phyloP scores from a whole-genome alignment of 1,284 basidiomycete genomes.

The Butyriboletus appendiculatus region DNA sequence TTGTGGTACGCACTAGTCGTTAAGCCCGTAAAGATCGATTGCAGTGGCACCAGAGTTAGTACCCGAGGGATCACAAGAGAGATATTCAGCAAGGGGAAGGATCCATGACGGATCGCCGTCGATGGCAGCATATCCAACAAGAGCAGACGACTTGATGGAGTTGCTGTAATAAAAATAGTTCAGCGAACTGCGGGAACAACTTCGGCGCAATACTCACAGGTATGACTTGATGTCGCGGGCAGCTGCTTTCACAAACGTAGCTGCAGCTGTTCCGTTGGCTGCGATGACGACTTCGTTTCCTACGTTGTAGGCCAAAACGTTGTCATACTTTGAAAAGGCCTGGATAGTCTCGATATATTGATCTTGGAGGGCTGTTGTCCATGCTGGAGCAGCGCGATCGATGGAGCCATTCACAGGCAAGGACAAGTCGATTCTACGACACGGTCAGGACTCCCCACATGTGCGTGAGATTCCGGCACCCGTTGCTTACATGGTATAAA shows the following conservation, averaged over 20 bases:
- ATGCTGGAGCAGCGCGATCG: constrained; percentile 72
- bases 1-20: constrained; percentile 62
- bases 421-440: constrained; percentile 74
- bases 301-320: constrained; percentile 82
- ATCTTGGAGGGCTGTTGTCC: constrained; percentile 84
- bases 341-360: constrained; percentile 81
- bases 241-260: constrained; percentile 88
- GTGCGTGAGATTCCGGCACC: not conserved
- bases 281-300: constrained; percentile 86
- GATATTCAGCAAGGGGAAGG: constrained; percentile 73
- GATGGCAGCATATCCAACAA: constrained; percentile 87
- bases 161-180: constrained; percentile 41
- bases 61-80: constrained; percentile 71
- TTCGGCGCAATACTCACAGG: constrained; percentile 49
- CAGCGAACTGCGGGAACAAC: not conserved
- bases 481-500: constrained; percentile 80
- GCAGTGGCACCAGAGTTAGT: constrained; percentile 58
- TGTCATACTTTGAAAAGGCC: constrained; percentile 80
- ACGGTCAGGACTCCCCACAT: constrained; percentile 6
- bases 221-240: constrained; percentile 88
- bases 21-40: constrained; percentile 86
- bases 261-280: constrained; percentile 59
- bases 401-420: constrained; percentile 88
- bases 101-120: constrained; percentile 72
- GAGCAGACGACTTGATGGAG: constrained; percentile 65